Evolutionary conservation across 768 basidiomycete genomes (phyloP).

Genomic region (Rubroboletus satanas): DNA sequence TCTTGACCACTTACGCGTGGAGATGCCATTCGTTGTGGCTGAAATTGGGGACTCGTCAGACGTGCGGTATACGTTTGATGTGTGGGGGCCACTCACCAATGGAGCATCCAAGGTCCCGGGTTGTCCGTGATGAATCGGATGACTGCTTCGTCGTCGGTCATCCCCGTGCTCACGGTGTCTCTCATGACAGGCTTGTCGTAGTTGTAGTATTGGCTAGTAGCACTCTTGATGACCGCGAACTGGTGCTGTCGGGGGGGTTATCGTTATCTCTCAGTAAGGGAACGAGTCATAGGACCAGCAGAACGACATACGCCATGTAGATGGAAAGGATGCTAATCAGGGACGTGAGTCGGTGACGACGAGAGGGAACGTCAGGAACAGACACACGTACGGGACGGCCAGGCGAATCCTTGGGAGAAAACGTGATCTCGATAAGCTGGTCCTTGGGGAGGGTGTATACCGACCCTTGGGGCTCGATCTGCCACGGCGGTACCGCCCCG

Average conservation of each 20-base stretch:
- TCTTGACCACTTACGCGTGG: conserved; percentile 26
- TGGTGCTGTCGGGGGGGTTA: conserved; percentile 29
- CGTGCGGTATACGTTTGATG: neutral
- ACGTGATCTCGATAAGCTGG: conserved; percentile 10
- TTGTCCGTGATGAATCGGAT: conserved; percentile 67
- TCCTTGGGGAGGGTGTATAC: conserved; percentile 15
- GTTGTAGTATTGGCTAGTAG: conserved; percentile 35
- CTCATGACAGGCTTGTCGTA: conserved; percentile 47
- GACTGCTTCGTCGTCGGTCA: conserved; percentile 39
- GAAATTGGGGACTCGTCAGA: neutral
- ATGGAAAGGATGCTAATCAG: conserved; percentile 20
- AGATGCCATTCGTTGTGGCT: conserved; percentile 40
- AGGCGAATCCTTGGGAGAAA: conserved; percentile 11
- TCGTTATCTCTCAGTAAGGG: neutral
- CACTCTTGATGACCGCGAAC: conserved; percentile 41
- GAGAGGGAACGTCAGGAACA: neutral
- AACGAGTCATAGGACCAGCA: no score
- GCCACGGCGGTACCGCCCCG: conserved; percentile 4
- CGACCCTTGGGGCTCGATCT: conserved; percentile 12
- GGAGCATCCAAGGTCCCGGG: conserved; percentile 56
- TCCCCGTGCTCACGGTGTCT: conserved; percentile 42
- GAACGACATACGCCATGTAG: conserved; percentile 15
- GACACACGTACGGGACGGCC: conserved; percentile 30
- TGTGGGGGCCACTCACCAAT: conserved; percentile 25
- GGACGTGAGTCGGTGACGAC: neutral